phyloP scores from a whole-genome alignment of 2,329 filamentous ascomycete species.

The Aaosphaeria pasadenensis region DNA sequence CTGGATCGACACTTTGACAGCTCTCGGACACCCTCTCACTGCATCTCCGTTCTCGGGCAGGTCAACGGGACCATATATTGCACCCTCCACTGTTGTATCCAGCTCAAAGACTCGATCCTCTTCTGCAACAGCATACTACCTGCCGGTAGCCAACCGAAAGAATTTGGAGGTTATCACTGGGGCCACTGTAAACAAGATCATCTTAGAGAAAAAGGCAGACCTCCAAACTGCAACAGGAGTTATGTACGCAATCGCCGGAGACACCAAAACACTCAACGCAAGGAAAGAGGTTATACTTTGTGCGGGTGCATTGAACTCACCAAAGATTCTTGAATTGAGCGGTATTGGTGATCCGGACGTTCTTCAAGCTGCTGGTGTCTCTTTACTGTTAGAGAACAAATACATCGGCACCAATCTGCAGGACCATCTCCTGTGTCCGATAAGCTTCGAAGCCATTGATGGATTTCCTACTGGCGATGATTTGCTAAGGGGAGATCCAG shows the following conservation, averaged over 20 bases:
- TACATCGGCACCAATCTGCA: conserved; percentile 14
- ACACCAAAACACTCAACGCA: background rate
- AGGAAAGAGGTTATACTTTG: conserved; percentile 55
- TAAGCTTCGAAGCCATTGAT: conserved; percentile 10
- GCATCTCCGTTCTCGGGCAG: conserved; percentile 8
- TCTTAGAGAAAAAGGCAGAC: conserved; percentile 2
- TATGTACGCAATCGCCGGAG: conserved; percentile 4
- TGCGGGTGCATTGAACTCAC: conserved; percentile 54
- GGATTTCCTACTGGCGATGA: conserved; percentile 8
- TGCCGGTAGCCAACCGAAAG: conserved; percentile 1
- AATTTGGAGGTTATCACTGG: conserved; percentile 5
- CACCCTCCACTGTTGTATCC: conserved; percentile 3
- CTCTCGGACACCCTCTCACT: conserved; percentile 7
- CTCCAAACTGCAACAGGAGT: background rate
- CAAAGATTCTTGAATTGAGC: conserved; percentile 60
- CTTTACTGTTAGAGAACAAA: conserved; percentile 7
- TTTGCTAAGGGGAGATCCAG: conserved; percentile 4
- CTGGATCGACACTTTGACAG: conserved; percentile 12
- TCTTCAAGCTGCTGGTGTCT: conserved; percentile 7
- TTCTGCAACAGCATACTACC: conserved; percentile 7
- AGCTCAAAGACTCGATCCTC: conserved; percentile 3
- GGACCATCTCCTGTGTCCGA: conserved; percentile 9
- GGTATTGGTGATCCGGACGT: conserved; percentile 48
- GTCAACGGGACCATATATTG: conserved; percentile 8
- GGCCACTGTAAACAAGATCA: conserved; percentile 5